These are phyloP conservation scores for Drosera capensis DNA, from an alignment of 148 eudicot genomes.

Conservation along the genomic window DNA sequence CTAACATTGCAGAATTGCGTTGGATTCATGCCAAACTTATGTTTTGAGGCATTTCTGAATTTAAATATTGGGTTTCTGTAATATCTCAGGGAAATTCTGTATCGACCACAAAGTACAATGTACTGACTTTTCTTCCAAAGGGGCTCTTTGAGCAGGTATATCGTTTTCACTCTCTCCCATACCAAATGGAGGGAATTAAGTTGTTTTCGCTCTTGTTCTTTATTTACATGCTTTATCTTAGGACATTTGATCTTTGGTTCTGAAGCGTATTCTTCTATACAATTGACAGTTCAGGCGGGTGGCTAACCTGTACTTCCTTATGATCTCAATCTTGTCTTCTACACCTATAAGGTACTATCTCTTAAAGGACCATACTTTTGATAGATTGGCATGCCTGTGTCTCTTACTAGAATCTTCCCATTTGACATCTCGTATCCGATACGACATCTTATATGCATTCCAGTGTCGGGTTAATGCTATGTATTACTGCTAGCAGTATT, in stretches of 20 bases:
- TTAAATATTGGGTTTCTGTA: neutral
- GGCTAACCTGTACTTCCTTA: constrained; percentile 62
- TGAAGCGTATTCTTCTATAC: constrained; percentile 4
- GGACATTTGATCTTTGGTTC: neutral
- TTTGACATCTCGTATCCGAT: no score
- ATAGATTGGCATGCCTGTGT: neutral
- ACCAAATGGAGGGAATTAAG: neutral
- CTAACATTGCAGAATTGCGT: no score
- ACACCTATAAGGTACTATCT: constrained; percentile 46
- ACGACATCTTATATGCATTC: no score
- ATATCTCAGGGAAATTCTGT: constrained; percentile 52
- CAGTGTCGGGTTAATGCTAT: no score
- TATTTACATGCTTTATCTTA: neutral
- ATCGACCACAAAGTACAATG: constrained; percentile 63
- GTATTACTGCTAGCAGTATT: neutral
- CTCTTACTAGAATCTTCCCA: no score
- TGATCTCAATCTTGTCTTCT: constrained; percentile 50
- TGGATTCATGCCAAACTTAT: no score
- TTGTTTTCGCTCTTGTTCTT: neutral
- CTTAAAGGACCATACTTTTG: neutral
- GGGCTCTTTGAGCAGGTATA: constrained; percentile 72
- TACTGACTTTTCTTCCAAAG: constrained; percentile 55
- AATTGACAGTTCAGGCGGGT: constrained; percentile 66
- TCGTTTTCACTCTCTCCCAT: constrained; percentile 3
- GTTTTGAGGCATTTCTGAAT: neutral